A percentile compares a stretch with the other conserved stretches of the same genome.
These are phyloP conservation scores for Yarrowia osloensis DNA, from an alignment of 805 yeast genomes.

Conservation along the genomic window DNA sequence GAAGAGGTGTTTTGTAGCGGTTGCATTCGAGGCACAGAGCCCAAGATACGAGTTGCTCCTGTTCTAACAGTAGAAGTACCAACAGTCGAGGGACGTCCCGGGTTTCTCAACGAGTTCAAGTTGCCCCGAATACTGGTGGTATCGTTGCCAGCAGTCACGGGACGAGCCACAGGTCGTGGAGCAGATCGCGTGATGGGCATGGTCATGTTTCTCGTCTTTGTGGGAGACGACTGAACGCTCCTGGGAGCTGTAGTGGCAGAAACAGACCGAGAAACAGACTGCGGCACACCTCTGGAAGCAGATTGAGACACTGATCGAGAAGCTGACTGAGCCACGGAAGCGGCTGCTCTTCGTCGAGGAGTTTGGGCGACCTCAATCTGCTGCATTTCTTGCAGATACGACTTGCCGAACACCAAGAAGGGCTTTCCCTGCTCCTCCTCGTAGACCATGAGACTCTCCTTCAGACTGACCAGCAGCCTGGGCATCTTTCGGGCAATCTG, in stretches of 20 bases:
- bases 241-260: neutral
- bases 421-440: slow-evolving; percentile 43
- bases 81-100: neutral
- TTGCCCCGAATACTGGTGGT: neutral
- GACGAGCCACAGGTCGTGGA: neutral
- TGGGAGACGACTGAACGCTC: neutral
- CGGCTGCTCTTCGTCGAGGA: neutral
- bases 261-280: neutral
- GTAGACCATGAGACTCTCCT: slow-evolving; percentile 51
- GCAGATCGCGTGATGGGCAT: neutral
- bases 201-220: neutral
- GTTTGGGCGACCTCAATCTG: neutral
- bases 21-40: slow-evolving; percentile 17
- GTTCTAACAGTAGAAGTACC: neutral
- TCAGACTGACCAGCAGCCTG: slow-evolving; percentile 54
- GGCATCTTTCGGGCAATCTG: slow-evolving; percentile 71
- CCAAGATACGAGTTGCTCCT: neutral
- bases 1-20: neutral
- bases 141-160: neutral
- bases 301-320: neutral
- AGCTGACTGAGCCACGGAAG: neutral
- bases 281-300: neutral
- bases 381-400: slow-evolving; percentile 3
- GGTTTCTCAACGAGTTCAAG: neutral
- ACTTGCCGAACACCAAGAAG: slow-evolving; percentile 50